Evolutionary conservation across 768 basidiomycete genomes (phyloP).

Genomic region (Suillus americanus): DNA sequence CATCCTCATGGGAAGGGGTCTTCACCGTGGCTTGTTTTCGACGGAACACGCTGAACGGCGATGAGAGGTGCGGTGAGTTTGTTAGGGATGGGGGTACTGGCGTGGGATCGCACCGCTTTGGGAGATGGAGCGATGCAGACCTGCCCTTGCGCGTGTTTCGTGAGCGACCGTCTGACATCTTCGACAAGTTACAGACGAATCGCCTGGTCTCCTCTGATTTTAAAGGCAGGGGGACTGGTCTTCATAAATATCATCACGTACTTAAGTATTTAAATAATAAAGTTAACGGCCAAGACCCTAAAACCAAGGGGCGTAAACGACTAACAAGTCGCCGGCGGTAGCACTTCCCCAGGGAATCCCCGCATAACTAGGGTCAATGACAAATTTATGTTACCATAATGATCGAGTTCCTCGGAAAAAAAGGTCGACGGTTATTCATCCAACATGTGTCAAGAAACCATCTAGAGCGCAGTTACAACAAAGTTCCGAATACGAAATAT

Average conservation of each 20-base stretch:
- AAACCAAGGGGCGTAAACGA: neutral
- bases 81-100: constrained; percentile 61
- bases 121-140: constrained; percentile 17
- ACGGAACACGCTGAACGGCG: constrained; percentile 49
- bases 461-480: neutral
- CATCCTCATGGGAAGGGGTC: constrained; percentile 49
- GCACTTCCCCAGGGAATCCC: constrained; percentile 3
- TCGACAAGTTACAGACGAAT: neutral
- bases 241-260: neutral
- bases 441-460: neutral
- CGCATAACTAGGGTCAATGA: neutral
- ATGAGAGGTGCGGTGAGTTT: constrained; percentile 53
- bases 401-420: constrained; percentile 6
- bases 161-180: neutral
- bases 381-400: constrained; percentile 2
- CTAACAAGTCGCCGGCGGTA: neutral
- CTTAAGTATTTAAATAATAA: neutral
- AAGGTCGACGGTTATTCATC: neutral
- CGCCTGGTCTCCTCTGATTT: neutral
- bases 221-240: neutral
- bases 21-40: constrained; percentile 33
- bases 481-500: neutral
- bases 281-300: neutral
- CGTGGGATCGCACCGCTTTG: constrained; percentile 32
- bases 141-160: constrained; percentile 14